Conservation (phyloP, 2,329 filamentous ascomycete genomes). For the Fusarium verticillioides region DNA sequence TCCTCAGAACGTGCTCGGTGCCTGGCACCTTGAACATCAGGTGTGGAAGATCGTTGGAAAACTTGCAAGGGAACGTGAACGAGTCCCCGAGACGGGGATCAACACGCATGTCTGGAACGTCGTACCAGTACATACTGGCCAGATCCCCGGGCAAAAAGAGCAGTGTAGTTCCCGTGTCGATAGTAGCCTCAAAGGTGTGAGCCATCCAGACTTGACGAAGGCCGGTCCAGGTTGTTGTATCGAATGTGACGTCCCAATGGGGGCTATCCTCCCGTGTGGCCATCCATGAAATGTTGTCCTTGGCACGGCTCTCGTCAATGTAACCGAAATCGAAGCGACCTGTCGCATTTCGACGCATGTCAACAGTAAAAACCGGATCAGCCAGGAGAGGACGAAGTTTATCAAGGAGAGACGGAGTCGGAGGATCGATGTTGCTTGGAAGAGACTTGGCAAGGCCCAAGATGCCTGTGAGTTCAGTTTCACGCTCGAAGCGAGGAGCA, state of each 20-base stretch:
- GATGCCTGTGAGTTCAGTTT: constrained; percentile 59
- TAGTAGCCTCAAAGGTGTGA: constrained; percentile 63
- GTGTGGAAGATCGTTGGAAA: constrained; percentile 65
- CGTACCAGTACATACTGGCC: constrained; percentile 68
- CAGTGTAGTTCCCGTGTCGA: constrained; percentile 76
- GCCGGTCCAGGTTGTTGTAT: constrained; percentile 54
- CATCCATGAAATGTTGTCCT: constrained; percentile 57
- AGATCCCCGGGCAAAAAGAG: constrained; percentile 68
- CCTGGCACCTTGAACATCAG: constrained; percentile 65
- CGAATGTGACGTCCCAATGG: constrained; percentile 61
- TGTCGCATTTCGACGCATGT: constrained; percentile 59
- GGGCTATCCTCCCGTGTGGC: constrained; percentile 46
- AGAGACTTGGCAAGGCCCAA: constrained; percentile 62
- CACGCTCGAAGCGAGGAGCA: constrained; percentile 56
- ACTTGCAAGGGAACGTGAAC: constrained; percentile 68
- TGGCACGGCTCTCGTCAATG: constrained; percentile 54
- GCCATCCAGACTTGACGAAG: constrained; percentile 63
- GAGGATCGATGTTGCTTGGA: constrained; percentile 56
- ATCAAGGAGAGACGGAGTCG: constrained; percentile 58
- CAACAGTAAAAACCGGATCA: constrained; percentile 59
- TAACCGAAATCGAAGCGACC: constrained; percentile 64
- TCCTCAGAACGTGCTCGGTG: constrained; percentile 60
- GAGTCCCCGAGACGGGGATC: constrained; percentile 56
- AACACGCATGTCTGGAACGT: constrained; percentile 63
- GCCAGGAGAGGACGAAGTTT: constrained; percentile 55